phyloP scores from a whole-genome alignment of 177 flowering plant species.

The Vitis hybrid region DNA sequence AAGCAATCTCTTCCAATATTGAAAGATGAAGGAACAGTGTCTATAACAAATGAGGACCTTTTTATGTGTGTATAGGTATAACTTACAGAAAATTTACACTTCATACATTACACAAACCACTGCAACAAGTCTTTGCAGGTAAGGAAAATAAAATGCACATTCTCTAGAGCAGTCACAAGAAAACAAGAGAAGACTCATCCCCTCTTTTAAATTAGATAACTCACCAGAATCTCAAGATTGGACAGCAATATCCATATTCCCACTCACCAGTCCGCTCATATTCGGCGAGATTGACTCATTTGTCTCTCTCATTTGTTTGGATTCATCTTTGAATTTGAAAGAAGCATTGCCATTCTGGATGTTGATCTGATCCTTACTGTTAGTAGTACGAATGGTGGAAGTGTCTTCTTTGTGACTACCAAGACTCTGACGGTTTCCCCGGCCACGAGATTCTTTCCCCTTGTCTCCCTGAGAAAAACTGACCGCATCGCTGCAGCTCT shows the following conservation, averaged over 20 bases:
- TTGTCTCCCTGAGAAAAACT: constrained; percentile 33
- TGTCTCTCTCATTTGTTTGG: constrained; percentile 26
- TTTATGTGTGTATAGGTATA: constrained; percentile 12
- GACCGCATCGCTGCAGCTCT: constrained; percentile 64
- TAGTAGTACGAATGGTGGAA: neutral
- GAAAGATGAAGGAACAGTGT: neutral
- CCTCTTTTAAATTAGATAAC: constrained; percentile 24
- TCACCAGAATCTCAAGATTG: constrained; percentile 35
- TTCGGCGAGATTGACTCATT: constrained; percentile 18
- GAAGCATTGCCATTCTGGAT: constrained; percentile 23
- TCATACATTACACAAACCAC: constrained; percentile 22
- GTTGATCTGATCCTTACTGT: constrained; percentile 12
- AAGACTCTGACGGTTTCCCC: constrained; percentile 48
- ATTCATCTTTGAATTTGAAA: constrained; percentile 27
- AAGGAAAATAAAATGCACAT: constrained; percentile 13
- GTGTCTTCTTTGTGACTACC: constrained; percentile 35
- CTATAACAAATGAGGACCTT: neutral
- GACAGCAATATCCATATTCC: constrained; percentile 31
- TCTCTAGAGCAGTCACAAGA: constrained; percentile 9
- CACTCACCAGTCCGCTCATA: constrained; percentile 26
- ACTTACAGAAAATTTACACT: constrained; percentile 39
- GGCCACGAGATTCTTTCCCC: constrained; percentile 27
- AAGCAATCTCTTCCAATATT: neutral
- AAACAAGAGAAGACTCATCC: constrained; percentile 13
- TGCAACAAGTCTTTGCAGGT: constrained; percentile 23